Evolutionary conservation across 129 eudicot species (phyloP).

Genomic region (Smallanthus sonchifolius): DNA sequence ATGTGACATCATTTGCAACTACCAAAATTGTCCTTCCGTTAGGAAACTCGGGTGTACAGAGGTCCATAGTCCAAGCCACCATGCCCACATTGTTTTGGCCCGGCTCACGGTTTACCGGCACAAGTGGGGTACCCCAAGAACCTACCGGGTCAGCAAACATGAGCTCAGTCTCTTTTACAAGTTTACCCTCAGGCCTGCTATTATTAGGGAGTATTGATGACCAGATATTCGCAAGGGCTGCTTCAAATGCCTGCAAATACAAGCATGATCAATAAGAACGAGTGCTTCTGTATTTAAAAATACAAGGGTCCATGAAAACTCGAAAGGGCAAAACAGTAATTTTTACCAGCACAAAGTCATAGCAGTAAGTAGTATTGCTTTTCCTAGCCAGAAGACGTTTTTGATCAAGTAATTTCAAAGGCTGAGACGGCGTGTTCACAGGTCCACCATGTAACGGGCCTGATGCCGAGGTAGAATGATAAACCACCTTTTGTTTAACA

Average conservation of each 20-base stretch:
- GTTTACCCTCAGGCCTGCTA: conserved; percentile 46
- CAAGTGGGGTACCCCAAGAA: conserved; percentile 71
- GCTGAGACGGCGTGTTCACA: conserved; percentile 68
- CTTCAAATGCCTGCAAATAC: conserved; percentile 75
- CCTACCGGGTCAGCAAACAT: conserved; percentile 65
- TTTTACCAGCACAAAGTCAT: conserved; percentile 84
- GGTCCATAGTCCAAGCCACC: conserved; percentile 98
- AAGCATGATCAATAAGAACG: too few species aligned
- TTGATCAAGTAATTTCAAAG: conserved; percentile 70
- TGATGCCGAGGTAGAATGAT: conserved; percentile 44
- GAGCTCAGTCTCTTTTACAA: conserved; percentile 57
- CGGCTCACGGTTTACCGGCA: conserved; percentile 62
- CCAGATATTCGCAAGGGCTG: conserved; percentile 77
- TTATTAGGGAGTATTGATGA: conserved; percentile 30
- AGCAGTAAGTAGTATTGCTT: conserved; percentile 98
- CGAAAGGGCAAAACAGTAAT: conserved; percentile 1
- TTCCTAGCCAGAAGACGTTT: conserved; percentile 85
- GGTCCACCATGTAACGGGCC: conserved; percentile 76
- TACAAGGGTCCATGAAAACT: neutral
- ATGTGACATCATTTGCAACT: conserved; percentile 93
- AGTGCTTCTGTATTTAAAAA: too few species aligned
- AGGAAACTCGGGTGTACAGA: conserved; percentile 96
- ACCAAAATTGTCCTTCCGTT: conserved; percentile 68
- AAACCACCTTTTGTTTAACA: conserved; percentile 45
- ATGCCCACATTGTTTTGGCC: conserved; percentile 87